These are phyloP conservation scores for Polygonum aviculare DNA, from an alignment of 148 eudicot genomes.

Conservation along the genomic window DNA sequence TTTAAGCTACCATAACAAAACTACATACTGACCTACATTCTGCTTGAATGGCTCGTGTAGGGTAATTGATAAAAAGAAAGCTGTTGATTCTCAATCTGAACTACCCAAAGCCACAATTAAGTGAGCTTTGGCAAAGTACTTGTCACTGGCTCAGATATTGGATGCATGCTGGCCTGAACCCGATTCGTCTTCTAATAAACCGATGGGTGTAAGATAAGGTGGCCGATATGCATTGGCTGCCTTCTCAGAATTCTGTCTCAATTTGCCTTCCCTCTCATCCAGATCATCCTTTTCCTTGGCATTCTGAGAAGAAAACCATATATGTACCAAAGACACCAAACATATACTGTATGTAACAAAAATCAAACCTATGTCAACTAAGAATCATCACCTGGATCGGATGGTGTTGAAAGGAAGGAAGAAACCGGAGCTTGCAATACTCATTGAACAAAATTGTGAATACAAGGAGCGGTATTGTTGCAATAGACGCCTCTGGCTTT, in stretches of 20 bases:
- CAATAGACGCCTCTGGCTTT: slow-evolving; percentile 77
- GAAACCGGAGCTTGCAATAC: slow-evolving; percentile 84
- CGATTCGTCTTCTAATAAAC: slow-evolving; percentile 32
- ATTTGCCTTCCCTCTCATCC: slow-evolving; percentile 38
- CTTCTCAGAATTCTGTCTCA: slow-evolving; percentile 34
- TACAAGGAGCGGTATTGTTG: slow-evolving; percentile 64
- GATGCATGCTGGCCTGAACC: slow-evolving; percentile 29
- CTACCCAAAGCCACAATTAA: not conserved
- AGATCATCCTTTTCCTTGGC: slow-evolving; percentile 55
- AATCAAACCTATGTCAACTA: not conserved
- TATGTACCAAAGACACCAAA: too few relatives aligned
- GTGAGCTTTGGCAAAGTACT: too few relatives aligned
- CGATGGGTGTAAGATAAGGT: slow-evolving; percentile 52
- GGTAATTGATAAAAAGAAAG: not conserved
- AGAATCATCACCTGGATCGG: slow-evolving; percentile 47
- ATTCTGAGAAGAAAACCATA: slow-evolving; percentile 29
- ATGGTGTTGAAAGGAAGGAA: slow-evolving; percentile 53
- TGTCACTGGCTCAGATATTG: not conserved
- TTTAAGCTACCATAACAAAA: not conserved
- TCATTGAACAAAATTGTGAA: slow-evolving; percentile 70
- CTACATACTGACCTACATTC: not conserved
- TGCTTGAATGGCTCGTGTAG: not conserved
- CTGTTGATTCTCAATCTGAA: not conserved
- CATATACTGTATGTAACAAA: not conserved
- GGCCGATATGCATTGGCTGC: slow-evolving; percentile 62